Percentiles rank a stretch among this genome's conserved stretches.
Conservation (phyloP, 768 basidiomycete species). For the Fibroporia radiculosa region DNA sequence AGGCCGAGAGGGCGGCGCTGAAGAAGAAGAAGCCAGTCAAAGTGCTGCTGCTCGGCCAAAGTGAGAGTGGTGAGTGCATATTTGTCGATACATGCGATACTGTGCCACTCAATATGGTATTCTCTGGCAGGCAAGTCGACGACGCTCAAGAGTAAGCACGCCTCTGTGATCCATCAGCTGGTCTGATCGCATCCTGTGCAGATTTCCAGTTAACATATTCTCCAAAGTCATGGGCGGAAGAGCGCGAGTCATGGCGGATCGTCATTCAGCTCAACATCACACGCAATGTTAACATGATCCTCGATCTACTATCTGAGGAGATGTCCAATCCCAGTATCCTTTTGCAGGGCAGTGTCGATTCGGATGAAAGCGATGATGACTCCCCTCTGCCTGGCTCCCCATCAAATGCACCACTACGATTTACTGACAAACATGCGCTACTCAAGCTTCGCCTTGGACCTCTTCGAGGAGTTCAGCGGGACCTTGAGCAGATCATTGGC, state of each 20-base stretch:
- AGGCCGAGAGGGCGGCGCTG: slow-evolving; percentile 23
- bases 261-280: slow-evolving; percentile 79
- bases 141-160: slow-evolving; percentile 30
- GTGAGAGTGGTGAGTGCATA: slow-evolving; percentile 25
- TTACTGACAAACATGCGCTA: slow-evolving; percentile 55
- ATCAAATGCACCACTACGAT: slow-evolving; percentile 23
- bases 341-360: slow-evolving; percentile 8
- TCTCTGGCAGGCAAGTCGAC: slow-evolving; percentile 29
- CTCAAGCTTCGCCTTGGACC: slow-evolving; percentile 53
- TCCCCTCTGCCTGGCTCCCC: neutral
- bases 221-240: slow-evolving; percentile 51
- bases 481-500: slow-evolving; percentile 55
- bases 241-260: slow-evolving; percentile 70
- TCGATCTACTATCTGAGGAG: slow-evolving; percentile 52
- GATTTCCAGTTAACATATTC: slow-evolving; percentile 71
- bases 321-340: slow-evolving; percentile 22
- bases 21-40: slow-evolving; percentile 27
- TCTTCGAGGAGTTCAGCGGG: slow-evolving; percentile 46
- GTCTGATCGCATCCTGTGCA: slow-evolving; percentile 17
- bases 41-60: slow-evolving; percentile 31
- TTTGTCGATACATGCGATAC: neutral
- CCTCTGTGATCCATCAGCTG: neutral
- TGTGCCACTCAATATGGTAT: neutral
- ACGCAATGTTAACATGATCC: slow-evolving; percentile 58
- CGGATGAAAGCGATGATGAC: slow-evolving; percentile 5